A percentile compares a stretch with the other conserved stretches of the same genome.
Evolutionary conservation across 73 alveolate species (phyloP).

Genomic region (Symbiodinium natans): DNA sequence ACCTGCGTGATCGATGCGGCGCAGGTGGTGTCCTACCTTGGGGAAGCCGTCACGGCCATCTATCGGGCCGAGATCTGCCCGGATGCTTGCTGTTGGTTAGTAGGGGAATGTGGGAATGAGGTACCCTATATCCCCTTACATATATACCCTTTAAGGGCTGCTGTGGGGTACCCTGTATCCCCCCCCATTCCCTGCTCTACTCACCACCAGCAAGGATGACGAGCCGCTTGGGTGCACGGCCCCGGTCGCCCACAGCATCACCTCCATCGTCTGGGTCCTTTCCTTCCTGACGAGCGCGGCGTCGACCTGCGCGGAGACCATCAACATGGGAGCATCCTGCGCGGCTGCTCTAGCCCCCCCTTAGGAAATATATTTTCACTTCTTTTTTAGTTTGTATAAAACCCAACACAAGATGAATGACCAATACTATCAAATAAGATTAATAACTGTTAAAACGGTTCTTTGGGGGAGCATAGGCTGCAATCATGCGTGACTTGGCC

Average conservation of each 20-base stretch:
- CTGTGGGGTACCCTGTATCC: not conserved
- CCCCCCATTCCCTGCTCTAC: not conserved
- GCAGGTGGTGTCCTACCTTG: constrained; percentile 48
- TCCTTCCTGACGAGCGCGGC: constrained; percentile 35
- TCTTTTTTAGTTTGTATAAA: no score
- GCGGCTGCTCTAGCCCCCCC: no score
- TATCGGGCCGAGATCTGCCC: constrained; percentile 27
- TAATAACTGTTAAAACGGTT: no score
- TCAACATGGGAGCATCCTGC: not conserved
- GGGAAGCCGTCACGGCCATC: constrained; percentile 42
- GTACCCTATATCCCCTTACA: no score
- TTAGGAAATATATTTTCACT: no score
- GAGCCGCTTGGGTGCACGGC: constrained; percentile 70
- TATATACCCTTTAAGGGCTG: no score
- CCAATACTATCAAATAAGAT: no score
- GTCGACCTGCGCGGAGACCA: constrained; percentile 16
- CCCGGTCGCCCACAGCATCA: constrained; percentile 61
- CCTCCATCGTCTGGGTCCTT: constrained; percentile 22
- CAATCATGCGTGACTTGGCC: constrained; percentile 44
- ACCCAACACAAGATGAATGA: no score
- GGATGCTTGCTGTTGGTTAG: no score
- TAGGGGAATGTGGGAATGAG: no score
- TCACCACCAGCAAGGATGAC: constrained; percentile 12
- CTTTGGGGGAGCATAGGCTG: no score
- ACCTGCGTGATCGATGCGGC: constrained; percentile 36